Evolutionary conservation across 371 early-diverging fungal genomes (phyloP).

Genomic region (Apophysomyces ossiformis): DNA sequence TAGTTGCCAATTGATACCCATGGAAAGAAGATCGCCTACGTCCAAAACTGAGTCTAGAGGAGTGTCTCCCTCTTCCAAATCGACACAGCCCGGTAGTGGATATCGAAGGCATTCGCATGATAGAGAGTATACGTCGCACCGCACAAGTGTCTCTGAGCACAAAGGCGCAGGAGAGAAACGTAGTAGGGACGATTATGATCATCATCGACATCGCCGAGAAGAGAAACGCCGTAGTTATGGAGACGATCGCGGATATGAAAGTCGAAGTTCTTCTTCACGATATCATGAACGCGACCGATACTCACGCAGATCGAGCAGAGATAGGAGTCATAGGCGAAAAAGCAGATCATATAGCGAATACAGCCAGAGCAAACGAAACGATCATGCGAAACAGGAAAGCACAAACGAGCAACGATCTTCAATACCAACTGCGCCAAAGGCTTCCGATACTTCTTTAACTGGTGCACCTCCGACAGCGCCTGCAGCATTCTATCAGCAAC

Average conservation of each 20-base stretch:
- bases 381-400: slow-evolving; percentile 8
- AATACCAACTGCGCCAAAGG: neutral
- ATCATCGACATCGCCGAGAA: slow-evolving; percentile 15
- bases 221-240: slow-evolving; percentile 22
- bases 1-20: slow-evolving; percentile 4
- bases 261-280: slow-evolving; percentile 3
- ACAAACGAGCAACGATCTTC: slow-evolving; percentile 6
- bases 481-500: slow-evolving; percentile 28
- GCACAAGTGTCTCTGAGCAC: neutral
- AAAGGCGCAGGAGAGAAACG: slow-evolving; percentile 19
- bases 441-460: neutral
- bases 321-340: slow-evolving; percentile 17
- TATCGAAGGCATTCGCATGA: slow-evolving; percentile 1
- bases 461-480: slow-evolving; percentile 31
- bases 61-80: slow-evolving; percentile 1
- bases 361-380: slow-evolving; percentile 1
- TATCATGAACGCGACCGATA: slow-evolving; percentile 10
- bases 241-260: slow-evolving; percentile 15
- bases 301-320: slow-evolving; percentile 22
- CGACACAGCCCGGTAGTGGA: slow-evolving; percentile 1
- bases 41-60: slow-evolving; percentile 8
- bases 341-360: slow-evolving; percentile 13
- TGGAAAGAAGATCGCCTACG: slow-evolving; percentile 9
- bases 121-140: slow-evolving; percentile 1
- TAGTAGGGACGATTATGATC: slow-evolving; percentile 26